Conservation (phyloP, 176 grass and related monocot genomes). For the Aegilops tauschii region DNA sequence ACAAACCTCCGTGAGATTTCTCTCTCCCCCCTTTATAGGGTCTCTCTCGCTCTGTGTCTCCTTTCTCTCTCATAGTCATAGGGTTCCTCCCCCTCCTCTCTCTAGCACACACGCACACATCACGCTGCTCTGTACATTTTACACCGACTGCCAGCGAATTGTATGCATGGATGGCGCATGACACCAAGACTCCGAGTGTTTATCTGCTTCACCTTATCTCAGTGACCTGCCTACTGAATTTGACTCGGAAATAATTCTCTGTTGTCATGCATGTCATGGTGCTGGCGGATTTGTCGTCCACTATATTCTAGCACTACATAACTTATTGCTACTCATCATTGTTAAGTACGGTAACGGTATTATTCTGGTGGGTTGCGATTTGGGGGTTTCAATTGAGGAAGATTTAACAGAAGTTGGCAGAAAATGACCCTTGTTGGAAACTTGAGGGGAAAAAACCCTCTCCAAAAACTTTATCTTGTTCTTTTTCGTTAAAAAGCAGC, state of each 20-base stretch:
- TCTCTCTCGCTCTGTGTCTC: constrained; percentile 18
- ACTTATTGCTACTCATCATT: constrained; percentile 9
- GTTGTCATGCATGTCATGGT: background rate
- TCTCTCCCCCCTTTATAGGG: constrained; percentile 48
- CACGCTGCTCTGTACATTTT: background rate
- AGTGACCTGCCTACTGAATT: constrained; percentile 16
- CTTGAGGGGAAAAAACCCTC: too few relatives aligned
- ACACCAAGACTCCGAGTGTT: constrained; percentile 20
- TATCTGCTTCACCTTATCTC: constrained; percentile 22
- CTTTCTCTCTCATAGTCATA: constrained; percentile 29
- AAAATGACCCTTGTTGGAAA: too few relatives aligned
- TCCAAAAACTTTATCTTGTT: too few relatives aligned
- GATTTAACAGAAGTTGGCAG: too few relatives aligned
- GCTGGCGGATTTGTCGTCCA: background rate
- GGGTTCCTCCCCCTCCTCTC: constrained; percentile 17
- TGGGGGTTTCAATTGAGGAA: too few relatives aligned
- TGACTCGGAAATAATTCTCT: constrained; percentile 30
- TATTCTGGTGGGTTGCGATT: background rate
- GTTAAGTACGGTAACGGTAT: background rate
- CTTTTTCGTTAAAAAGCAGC: too few relatives aligned
- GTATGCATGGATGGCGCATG: background rate
- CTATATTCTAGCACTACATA: too few relatives aligned
- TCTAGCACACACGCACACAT: background rate
- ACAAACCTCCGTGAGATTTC: constrained; percentile 63
- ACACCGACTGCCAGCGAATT: constrained; percentile 5